A percentile compares a stretch with the other conserved stretches of the same genome.
Evolutionary conservation across 139 green algal genomes (phyloP).

Genomic region (Chlorella sp.): DNA sequence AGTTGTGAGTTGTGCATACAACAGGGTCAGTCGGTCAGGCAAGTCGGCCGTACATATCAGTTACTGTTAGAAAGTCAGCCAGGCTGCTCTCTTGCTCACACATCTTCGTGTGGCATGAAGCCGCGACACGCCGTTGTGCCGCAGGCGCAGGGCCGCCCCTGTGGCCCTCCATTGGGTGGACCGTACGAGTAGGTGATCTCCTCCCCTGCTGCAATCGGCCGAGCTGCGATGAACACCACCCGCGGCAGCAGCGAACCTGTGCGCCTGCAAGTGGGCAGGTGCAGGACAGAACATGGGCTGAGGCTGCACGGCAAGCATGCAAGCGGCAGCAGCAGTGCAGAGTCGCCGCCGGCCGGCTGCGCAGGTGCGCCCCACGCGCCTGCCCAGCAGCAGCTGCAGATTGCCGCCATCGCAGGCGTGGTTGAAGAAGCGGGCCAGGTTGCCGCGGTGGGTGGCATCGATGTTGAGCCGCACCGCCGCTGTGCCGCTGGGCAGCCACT

Average conservation of each 20-base stretch:
- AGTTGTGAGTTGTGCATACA: no score
- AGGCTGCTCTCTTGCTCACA: not conserved
- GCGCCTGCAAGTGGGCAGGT: not conserved
- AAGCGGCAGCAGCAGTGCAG: no score
- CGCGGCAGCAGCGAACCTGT: constrained; percentile 58
- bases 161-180: constrained; percentile 5
- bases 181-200: constrained; percentile 79
- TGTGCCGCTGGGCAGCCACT: constrained; percentile 57
- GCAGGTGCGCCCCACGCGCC: not conserved
- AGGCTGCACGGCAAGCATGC: no score
- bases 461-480: constrained; percentile 67
- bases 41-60: no score
- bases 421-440: constrained; percentile 78
- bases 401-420: constrained; percentile 74
- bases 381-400: constrained; percentile 52
- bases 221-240: constrained; percentile 55
- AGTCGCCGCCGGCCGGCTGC: no score
- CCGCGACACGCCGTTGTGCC: constrained; percentile 37
- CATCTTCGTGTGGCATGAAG: constrained; percentile 43
- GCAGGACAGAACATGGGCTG: no score
- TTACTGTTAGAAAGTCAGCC: no score
- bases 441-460: constrained; percentile 68
- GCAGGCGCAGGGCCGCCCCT: constrained; percentile 24
- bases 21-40: no score
- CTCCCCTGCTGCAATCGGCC: constrained; percentile 47